phyloP scores from a whole-genome alignment of 495 filamentous ascomycete species.

The Daldinia loculata region DNA sequence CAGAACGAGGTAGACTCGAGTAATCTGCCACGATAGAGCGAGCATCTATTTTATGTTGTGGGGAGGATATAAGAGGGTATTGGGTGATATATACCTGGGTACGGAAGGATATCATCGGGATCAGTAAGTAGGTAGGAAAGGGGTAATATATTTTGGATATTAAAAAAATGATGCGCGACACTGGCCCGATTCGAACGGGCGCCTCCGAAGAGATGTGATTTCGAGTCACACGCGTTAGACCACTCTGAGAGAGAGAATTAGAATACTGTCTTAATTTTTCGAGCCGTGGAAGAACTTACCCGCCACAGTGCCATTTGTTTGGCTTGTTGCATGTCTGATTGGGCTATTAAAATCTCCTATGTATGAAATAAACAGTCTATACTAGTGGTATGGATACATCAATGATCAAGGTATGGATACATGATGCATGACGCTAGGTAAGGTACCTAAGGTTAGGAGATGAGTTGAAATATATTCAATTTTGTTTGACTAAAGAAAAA shows the following conservation, averaged over 20 bases:
- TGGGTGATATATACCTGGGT: no score
- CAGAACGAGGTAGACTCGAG: not conserved
- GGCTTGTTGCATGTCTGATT: not conserved
- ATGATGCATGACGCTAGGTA: not conserved
- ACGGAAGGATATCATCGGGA: no score
- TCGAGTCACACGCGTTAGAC: constrained; percentile 28
- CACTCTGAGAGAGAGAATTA: constrained; percentile 2
- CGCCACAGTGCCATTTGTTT: constrained; percentile 10
- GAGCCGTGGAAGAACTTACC: not conserved
- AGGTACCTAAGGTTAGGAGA: not conserved
- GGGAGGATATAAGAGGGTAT: no score
- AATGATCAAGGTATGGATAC: not conserved
- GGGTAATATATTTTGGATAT: no score
- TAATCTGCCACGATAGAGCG: no score
- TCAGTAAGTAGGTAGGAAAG: no score
- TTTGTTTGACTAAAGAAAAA: not conserved
- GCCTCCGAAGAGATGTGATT: constrained; percentile 27
- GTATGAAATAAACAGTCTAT: not conserved
- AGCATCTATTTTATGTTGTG: no score
- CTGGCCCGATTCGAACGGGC: constrained; percentile 25
- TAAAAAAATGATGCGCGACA: constrained; percentile 6
- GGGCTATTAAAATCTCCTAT: not conserved
- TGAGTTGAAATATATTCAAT: not conserved
- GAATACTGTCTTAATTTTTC: not conserved
- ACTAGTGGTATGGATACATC: not conserved